A percentile compares a stretch with the other conserved stretches of the same genome.
Conservation (phyloP, 768 basidiomycete genomes). For the Trichaptum fuscoviolaceum region DNA sequence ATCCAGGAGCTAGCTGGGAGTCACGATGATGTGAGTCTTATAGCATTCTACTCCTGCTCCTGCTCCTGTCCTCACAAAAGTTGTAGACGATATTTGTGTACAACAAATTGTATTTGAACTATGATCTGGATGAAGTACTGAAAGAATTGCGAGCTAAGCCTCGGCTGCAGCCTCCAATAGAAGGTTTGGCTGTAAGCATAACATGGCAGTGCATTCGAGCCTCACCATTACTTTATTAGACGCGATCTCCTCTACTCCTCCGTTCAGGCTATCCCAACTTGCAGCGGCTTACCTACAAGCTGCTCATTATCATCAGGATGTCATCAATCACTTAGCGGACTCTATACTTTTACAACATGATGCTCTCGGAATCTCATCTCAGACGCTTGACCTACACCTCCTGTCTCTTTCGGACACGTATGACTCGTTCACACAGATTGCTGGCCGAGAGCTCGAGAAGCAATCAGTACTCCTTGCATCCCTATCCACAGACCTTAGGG, state of each 20-base stretch:
- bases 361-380: conserved; percentile 68
- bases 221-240: conserved; percentile 31
- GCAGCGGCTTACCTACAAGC: conserved; percentile 61
- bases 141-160: conserved; percentile 57
- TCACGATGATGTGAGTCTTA: conserved; percentile 60
- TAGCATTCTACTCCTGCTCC: neutral
- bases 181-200: conserved; percentile 39
- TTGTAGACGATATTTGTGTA: conserved; percentile 71
- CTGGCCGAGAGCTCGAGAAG: conserved; percentile 58
- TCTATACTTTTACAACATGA: conserved; percentile 63
- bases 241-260: conserved; percentile 61
- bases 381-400: conserved; percentile 65
- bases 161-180: conserved; percentile 61
- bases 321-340: conserved; percentile 44
- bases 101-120: conserved; percentile 75
- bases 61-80: neutral
- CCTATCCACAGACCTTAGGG: conserved; percentile 65
- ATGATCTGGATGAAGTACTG: conserved; percentile 60
- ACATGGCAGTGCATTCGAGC: conserved; percentile 1
- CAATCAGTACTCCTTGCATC: conserved; percentile 59
- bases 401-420: conserved; percentile 68
- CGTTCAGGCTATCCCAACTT: conserved; percentile 61
- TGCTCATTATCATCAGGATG: conserved; percentile 60
- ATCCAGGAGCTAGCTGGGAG: conserved; percentile 70
- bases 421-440: conserved; percentile 51